Conservation (phyloP, 495 filamentous ascomycete species). For the Astrothelium subdiscretum region DNA sequence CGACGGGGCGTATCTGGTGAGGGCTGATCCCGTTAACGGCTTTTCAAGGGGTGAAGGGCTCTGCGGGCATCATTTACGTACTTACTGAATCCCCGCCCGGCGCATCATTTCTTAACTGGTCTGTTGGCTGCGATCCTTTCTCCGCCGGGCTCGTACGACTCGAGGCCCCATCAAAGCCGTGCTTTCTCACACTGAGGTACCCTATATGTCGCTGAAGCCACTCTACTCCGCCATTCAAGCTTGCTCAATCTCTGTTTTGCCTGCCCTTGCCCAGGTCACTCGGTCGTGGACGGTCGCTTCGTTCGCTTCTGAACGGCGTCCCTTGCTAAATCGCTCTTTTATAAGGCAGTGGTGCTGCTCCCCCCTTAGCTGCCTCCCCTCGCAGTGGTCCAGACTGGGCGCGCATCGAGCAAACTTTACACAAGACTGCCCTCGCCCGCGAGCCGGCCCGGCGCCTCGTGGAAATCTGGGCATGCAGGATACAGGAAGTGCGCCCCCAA, state of each 20-base stretch:
- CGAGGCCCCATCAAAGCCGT: no score
- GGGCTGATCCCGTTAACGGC: not conserved
- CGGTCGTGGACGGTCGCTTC: not conserved
- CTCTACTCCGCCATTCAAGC: not conserved
- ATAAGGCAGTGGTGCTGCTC: not conserved
- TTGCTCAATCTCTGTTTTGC: not conserved
- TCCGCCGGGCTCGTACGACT: not conserved
- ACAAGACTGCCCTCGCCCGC: not conserved
- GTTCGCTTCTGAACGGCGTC: not conserved
- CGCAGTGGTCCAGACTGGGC: not conserved
- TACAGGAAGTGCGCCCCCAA: not conserved
- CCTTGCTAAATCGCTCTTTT: not conserved
- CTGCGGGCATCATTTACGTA: not conserved
- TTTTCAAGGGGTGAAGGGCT: not conserved
- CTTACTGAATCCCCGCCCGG: not conserved
- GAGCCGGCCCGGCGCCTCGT: not conserved
- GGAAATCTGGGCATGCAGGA: conserved; percentile 1
- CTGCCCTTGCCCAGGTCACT: not conserved
- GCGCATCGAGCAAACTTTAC: not conserved
- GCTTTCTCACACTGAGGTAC: not conserved
- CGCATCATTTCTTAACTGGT: conserved; percentile 1
- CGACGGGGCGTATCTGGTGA: not conserved
- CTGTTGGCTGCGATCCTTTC: not conserved
- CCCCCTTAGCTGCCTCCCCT: not conserved
- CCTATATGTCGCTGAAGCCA: not conserved